Base-by-base conservation (phyloP, 805 yeast species). In the Priceomyces melissophilus region DNA sequence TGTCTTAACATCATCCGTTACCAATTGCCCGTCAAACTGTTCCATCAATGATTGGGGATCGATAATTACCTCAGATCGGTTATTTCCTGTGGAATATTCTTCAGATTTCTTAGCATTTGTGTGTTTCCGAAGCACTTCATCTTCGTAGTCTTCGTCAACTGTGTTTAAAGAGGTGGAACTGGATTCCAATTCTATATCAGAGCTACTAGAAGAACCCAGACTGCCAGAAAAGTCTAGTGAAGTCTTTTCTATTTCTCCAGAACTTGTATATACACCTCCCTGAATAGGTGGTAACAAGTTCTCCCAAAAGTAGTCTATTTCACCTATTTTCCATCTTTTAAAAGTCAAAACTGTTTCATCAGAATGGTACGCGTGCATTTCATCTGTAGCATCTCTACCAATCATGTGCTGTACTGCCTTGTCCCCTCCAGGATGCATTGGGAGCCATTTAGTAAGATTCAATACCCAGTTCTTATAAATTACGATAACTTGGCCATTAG, bases 341-440 rank as follows among this genome's bases (percentile, higher is more conserved):
- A 86, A 83, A 0, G 61, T 60, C 2, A 44, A 36, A 7, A 75
- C 63, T 0, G 93, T 76, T 37, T 78, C 84, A 10, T 71, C 78
- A 33, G 76, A 59, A 57, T 88, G 96, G 53, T 87, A 88, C 7
- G 90, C 89, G 39, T 81, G 76, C 86, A 88, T 87, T 58, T 89
- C 96, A 57, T 87, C 95, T 0, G 93, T 82, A 14, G 96, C 95
- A 61, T 88, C 96, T 42, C 91, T 66, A 2, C 96, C 96, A 3
- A 88, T 77, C 83, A 88, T 73, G 61, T 89, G 96, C 50, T 69
- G 70, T 5, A 89, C 81, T 2, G 95, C 90, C 54, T 79, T 84
- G 44, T 83, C 90, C 4, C 96, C 96, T 11, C 96, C 96, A 0
- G 96, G 96, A 60, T 88, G 96, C 38, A 52, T 69, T 17, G 68